Conservation (phyloP, 805 yeast species). For the Schwanniomyces sp. region DNA sequence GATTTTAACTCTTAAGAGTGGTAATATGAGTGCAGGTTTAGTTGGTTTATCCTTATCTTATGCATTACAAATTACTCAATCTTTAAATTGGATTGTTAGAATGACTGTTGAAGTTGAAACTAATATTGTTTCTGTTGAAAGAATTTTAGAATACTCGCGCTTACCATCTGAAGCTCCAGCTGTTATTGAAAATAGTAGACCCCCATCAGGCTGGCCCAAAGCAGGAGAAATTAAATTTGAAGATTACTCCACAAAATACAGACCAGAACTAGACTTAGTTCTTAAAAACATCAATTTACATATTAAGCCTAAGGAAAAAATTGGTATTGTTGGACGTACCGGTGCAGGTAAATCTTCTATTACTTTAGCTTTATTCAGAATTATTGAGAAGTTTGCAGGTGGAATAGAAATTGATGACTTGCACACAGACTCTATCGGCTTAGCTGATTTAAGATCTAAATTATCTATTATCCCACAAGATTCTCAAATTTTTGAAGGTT, state of each 20-base stretch:
- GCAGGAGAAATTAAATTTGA: constrained; percentile 36
- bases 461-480: constrained; percentile 47
- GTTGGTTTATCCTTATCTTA: constrained; percentile 94
- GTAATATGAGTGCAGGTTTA: constrained; percentile 80
- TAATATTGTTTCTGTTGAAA: constrained; percentile 93
- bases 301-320: constrained; percentile 38
- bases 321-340: constrained; percentile 47
- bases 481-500: constrained; percentile 46
- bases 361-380: constrained; percentile 44
- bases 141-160: constrained; percentile 85
- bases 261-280: constrained; percentile 46
- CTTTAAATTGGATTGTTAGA: constrained; percentile 96
- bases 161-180: constrained; percentile 84
- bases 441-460: constrained; percentile 42
- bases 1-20: constrained; percentile 65
- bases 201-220: constrained; percentile 44
- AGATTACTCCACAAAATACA: constrained; percentile 41
- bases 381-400: constrained; percentile 40
- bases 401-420: constrained; percentile 34
- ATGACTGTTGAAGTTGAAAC: constrained; percentile 99
- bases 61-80: constrained; percentile 89
- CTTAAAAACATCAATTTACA: constrained; percentile 37
- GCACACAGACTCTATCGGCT: constrained; percentile 36
- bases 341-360: constrained; percentile 49
- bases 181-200: constrained; percentile 61